phyloP scores from a whole-genome alignment of 371 early-diverging fungal species.

The Zancudomyces culisetae region DNA sequence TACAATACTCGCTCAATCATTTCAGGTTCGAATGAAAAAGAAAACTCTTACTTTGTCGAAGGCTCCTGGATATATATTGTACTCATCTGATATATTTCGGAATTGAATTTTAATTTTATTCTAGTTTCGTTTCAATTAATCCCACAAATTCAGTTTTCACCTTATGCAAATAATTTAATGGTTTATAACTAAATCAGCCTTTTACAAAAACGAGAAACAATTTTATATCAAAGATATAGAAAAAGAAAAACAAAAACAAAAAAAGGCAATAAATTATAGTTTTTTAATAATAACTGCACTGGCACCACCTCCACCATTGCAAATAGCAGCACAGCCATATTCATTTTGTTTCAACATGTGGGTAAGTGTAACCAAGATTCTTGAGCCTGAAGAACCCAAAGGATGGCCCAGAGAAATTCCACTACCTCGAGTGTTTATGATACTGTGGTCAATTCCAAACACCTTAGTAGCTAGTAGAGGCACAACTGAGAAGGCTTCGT shows the following conservation, averaged over 20 bases:
- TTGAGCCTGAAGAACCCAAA: constrained; percentile 75
- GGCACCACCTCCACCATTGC: constrained; percentile 90
- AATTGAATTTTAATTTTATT: background rate
- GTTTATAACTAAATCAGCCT: background rate
- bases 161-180: too few relatives aligned
- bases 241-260: background rate
- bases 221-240: background rate
- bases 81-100: background rate
- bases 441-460: constrained; percentile 45
- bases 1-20: too few relatives aligned
- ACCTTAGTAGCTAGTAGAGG: constrained; percentile 64
- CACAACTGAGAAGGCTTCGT: constrained; percentile 91
- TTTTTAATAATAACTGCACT: constrained; percentile 62
- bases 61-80: background rate
- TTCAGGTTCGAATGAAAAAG: too few relatives aligned
- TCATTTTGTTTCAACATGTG: constrained; percentile 58
- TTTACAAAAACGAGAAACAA: constrained; percentile 8
- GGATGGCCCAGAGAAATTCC: constrained; percentile 89
- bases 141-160: too few relatives aligned
- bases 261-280: constrained; percentile 17
- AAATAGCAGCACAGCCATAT: constrained; percentile 70
- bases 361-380: constrained; percentile 72
- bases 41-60: constrained; percentile 16
- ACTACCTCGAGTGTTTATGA: constrained; percentile 76
- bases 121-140: too few relatives aligned